A percentile compares a stretch with the other conserved stretches of the same genome.
Evolutionary conservation across 2,329 filamentous ascomycete species (phyloP).

Genomic region (Aspergillus sp.): DNA sequence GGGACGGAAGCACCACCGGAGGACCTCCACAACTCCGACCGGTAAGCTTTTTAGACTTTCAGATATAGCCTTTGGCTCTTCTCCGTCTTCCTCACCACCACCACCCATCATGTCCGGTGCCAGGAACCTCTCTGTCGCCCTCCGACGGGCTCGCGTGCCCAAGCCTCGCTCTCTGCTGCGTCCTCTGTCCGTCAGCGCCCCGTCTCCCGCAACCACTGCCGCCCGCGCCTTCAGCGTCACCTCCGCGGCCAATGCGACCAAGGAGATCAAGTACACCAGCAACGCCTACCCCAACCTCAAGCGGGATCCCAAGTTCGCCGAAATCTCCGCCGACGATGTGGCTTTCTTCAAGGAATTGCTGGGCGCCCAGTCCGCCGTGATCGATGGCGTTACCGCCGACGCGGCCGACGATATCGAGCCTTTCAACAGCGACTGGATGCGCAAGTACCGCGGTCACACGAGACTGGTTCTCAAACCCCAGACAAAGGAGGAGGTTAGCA

Average conservation of each 20-base stretch:
- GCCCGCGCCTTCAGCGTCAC: constrained; percentile 35
- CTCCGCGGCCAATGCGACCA: constrained; percentile 30
- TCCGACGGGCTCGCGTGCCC: constrained; percentile 37
- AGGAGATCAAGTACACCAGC: constrained; percentile 71
- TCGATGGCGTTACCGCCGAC: constrained; percentile 78
- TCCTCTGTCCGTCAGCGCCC: constrained; percentile 20
- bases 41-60: constrained; percentile 17
- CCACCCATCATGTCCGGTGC: constrained; percentile 32
- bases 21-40: not conserved
- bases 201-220: constrained; percentile 19
- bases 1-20: constrained; percentile 7
- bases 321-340: constrained; percentile 76
- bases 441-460: constrained; percentile 91
- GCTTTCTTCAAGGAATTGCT: constrained; percentile 79
- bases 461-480: constrained; percentile 83
- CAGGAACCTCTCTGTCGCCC: constrained; percentile 32
- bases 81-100: not conserved
- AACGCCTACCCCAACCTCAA: constrained; percentile 79
- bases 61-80: not conserved
- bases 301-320: constrained; percentile 70
- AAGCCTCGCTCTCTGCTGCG: constrained; percentile 28
- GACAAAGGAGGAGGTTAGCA: constrained; percentile 83
- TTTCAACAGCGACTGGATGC: constrained; percentile 99
- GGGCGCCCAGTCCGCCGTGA: constrained; percentile 73
- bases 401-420: constrained; percentile 78